A percentile compares a stretch with the other conserved stretches of the same genome.
Conservation (phyloP, 148 eudicot genomes). For the Rhododendron ovatum region DNA sequence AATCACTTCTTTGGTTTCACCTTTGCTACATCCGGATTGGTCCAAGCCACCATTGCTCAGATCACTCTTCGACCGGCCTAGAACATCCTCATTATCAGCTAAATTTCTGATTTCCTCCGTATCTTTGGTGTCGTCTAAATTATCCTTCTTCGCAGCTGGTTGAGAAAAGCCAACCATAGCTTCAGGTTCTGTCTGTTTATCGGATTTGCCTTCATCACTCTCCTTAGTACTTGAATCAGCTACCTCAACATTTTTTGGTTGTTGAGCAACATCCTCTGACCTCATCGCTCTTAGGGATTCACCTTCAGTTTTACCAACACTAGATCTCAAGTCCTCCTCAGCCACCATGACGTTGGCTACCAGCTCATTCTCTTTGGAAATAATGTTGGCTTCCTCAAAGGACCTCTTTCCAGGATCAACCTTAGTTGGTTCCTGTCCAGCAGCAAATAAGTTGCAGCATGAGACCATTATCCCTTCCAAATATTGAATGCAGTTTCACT, state of each 20-base stretch:
- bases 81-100: not conserved
- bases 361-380: not conserved
- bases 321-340: not conserved
- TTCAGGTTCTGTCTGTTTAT: not conserved
- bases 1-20: not conserved
- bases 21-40: not conserved
- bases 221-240: not conserved
- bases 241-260: not conserved
- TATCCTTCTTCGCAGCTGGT: not conserved
- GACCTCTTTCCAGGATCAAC: not conserved
- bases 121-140: not conserved
- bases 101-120: not conserved
- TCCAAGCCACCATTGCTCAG: not conserved
- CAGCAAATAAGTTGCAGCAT: not conserved
- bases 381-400: not conserved
- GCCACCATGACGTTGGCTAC: not conserved
- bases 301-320: not conserved
- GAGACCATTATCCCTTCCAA: not conserved
- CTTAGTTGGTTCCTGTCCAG: slow-evolving; percentile 1
- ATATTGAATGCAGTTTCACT: not conserved
- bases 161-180: not conserved
- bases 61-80: not conserved
- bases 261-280: not conserved
- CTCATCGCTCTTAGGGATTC: not conserved
- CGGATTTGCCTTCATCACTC: not conserved